phyloP scores from a whole-genome alignment of 257 asterid genomes.

The Buddleja alternifolia region DNA sequence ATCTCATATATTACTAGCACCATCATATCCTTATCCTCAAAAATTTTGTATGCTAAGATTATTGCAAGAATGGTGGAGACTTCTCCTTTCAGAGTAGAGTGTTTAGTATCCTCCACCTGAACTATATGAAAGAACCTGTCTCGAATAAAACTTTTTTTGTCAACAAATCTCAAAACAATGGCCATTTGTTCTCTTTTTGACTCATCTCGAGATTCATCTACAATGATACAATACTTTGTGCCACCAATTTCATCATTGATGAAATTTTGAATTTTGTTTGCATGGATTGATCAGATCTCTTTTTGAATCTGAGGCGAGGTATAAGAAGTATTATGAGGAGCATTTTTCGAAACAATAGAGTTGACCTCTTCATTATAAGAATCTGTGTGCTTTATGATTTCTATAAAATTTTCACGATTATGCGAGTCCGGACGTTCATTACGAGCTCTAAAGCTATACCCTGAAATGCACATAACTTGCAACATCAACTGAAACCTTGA shows the following conservation, averaged over 20 bases:
- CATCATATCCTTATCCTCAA: constrained; percentile 15
- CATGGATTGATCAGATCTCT: background rate
- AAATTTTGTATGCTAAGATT: background rate
- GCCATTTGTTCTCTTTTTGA: too few species aligned
- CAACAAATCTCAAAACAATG: constrained; percentile 21
- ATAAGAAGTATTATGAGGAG: background rate
- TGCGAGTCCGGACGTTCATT: too few species aligned
- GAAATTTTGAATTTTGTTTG: background rate
- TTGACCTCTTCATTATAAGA: background rate
- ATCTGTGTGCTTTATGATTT: background rate
- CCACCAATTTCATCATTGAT: background rate
- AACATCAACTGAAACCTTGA: too few species aligned
- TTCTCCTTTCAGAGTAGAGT: background rate
- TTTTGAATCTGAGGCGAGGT: background rate
- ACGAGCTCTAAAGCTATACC: too few species aligned
- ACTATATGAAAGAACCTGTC: constrained; percentile 3
- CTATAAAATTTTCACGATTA: background rate
- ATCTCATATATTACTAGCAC: too few species aligned
- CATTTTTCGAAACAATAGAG: background rate
- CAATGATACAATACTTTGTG: background rate
- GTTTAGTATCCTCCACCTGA: too few species aligned
- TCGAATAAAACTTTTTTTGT: background rate
- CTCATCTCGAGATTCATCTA: background rate
- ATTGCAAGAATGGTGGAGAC: background rate
- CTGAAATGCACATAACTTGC: too few species aligned